Evolutionary conservation across 306 rosid genomes (phyloP).

Genomic region (Sechiopsis laciniata): DNA sequence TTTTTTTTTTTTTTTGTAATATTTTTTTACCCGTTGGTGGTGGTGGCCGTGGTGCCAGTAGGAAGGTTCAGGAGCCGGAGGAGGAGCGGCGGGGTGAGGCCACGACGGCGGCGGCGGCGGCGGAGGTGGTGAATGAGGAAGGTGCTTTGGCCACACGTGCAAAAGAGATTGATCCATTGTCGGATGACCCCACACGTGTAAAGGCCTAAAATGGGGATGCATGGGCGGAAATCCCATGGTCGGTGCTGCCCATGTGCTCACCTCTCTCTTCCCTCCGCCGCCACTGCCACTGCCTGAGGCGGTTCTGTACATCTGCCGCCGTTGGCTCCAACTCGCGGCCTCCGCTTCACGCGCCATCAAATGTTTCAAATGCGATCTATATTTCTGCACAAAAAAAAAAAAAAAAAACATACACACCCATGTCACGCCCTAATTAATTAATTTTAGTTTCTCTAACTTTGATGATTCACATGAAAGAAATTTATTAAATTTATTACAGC

Average conservation of each 20-base stretch:
- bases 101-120: background rate
- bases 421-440: background rate
- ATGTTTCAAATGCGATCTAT: slow-evolving; percentile 86
- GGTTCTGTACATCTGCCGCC: slow-evolving; percentile 49
- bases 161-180: slow-evolving; percentile 50
- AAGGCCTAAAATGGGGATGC: slow-evolving; percentile 59
- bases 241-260: slow-evolving; percentile 46
- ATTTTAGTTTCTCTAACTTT: too few species aligned
- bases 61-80: slow-evolving; percentile 42
- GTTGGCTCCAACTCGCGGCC: slow-evolving; percentile 82
- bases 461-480: too few species aligned
- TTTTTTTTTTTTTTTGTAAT: too few species aligned
- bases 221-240: slow-evolving; percentile 64
- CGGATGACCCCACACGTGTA: slow-evolving; percentile 98
- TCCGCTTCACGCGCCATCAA: slow-evolving; percentile 89
- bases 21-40: slow-evolving; percentile 45
- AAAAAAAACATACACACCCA: background rate
- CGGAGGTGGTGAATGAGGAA: slow-evolving; percentile 34
- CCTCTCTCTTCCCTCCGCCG: slow-evolving; percentile 39
- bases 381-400: slow-evolving; percentile 44
- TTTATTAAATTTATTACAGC: background rate
- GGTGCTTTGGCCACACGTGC: slow-evolving; percentile 59
- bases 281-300: slow-evolving; percentile 14
- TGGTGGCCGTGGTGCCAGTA: slow-evolving; percentile 46
- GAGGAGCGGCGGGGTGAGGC: slow-evolving; percentile 35